phyloP scores from a whole-genome alignment of 2,329 filamentous ascomycete genomes.

The Pyrenophora seminiperda region DNA sequence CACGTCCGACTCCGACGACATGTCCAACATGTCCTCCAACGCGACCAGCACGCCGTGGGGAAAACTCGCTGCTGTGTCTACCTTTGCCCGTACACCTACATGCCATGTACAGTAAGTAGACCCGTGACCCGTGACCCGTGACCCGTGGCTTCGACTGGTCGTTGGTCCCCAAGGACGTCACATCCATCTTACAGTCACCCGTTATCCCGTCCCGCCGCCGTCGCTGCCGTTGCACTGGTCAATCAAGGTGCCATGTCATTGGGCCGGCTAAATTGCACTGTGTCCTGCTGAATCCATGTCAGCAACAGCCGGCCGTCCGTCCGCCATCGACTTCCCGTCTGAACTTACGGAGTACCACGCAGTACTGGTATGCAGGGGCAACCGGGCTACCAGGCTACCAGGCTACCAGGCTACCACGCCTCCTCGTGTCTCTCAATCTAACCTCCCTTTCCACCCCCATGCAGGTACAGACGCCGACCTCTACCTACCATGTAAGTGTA shows the following conservation, averaged over 20 bases:
- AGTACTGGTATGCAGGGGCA: constrained; percentile 20
- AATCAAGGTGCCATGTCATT: constrained; percentile 8
- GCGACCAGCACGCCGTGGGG: background rate
- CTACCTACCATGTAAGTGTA: background rate
- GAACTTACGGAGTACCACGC: no score
- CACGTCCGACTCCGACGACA: background rate
- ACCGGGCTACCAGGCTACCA: no score
- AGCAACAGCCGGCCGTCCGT: background rate
- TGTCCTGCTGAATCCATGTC: constrained; percentile 8
- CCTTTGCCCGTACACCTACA: background rate
- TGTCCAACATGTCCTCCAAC: background rate
- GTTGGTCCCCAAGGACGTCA: background rate
- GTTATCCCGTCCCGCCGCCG: constrained; percentile 8
- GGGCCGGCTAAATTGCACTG: constrained; percentile 13
- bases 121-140: background rate
- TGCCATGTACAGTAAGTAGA: no score
- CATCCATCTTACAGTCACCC: constrained; percentile 11
- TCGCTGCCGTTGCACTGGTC: constrained; percentile 13
- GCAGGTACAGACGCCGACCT: constrained; percentile 21
- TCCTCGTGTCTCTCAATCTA: constrained; percentile 11
- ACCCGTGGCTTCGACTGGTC: background rate
- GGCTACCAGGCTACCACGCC: background rate
- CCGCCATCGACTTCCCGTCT: background rate
- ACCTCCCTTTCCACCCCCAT: constrained; percentile 6
- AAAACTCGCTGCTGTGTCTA: background rate